Evolutionary conservation across 2,329 filamentous ascomycete genomes (phyloP).

Genomic region (Dactylella cylindrospora): DNA sequence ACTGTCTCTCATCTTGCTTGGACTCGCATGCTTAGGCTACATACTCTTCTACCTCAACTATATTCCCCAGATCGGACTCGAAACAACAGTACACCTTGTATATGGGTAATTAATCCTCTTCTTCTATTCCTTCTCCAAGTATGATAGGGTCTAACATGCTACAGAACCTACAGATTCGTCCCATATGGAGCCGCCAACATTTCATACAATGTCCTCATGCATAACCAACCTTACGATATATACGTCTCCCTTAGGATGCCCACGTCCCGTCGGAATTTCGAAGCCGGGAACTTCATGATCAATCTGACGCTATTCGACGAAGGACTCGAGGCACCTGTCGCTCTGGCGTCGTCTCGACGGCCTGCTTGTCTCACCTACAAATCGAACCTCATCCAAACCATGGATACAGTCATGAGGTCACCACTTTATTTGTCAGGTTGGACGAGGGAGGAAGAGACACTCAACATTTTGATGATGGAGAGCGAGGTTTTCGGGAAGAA

Average conservation of each 20-base stretch:
- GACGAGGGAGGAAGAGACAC: conserved; percentile 42
- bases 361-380: conserved; percentile 78
- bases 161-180: conserved; percentile 40
- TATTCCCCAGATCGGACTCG: conserved; percentile 66
- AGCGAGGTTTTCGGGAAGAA: conserved; percentile 23
- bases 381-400: conserved; percentile 62
- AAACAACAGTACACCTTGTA: conserved; percentile 66
- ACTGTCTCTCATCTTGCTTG: conserved; percentile 60
- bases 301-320: conserved; percentile 67
- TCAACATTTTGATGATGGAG: conserved; percentile 45
- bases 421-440: conserved; percentile 45
- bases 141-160: background rate
- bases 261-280: conserved; percentile 72
- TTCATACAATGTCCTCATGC: conserved; percentile 59
- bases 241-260: conserved; percentile 74
- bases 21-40: conserved; percentile 63
- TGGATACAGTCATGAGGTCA: conserved; percentile 45
- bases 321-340: conserved; percentile 50
- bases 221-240: conserved; percentile 82
- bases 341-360: conserved; percentile 68
- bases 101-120: conserved; percentile 58
- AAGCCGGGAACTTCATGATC: conserved; percentile 92
- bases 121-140: background rate
- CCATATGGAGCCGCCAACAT: conserved; percentile 60
- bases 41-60: conserved; percentile 68